phyloP scores from a whole-genome alignment of 1,284 basidiomycete species.

The Ustilago sp. region DNA sequence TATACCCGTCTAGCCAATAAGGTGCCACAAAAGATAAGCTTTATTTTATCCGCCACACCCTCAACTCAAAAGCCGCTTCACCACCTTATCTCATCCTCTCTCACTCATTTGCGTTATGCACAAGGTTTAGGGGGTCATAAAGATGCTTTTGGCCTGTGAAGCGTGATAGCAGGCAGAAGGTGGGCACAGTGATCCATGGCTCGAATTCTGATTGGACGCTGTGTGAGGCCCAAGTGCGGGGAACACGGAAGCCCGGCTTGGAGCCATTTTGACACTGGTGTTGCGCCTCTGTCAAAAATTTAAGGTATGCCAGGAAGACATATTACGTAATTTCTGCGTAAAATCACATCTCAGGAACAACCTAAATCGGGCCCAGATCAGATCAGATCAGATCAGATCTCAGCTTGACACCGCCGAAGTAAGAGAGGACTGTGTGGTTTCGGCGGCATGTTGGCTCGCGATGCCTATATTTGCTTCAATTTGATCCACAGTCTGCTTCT shows the following conservation, averaged over 20 bases:
- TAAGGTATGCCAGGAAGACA: conserved; percentile 2
- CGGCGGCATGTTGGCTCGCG: too few relatives aligned
- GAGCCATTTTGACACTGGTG: neutral
- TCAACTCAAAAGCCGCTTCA: conserved; percentile 4
- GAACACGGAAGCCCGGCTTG: neutral
- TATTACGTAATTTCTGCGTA: neutral
- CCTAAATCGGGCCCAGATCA: neutral
- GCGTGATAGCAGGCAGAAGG: neutral
- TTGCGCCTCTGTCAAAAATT: neutral
- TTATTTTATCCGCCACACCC: neutral
- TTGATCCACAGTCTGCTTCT: too few relatives aligned
- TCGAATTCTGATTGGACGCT: neutral
- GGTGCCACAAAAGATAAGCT: conserved; percentile 7
- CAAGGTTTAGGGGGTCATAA: neutral
- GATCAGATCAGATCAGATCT: neutral
- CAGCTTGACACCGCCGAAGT: neutral
- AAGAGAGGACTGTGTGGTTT: neutral
- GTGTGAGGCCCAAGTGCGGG: neutral
- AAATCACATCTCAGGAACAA: conserved; percentile 4
- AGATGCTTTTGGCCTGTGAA: neutral
- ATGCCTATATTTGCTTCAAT: too few relatives aligned
- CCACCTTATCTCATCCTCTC: neutral
- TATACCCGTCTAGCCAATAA: neutral
- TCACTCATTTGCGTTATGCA: neutral
- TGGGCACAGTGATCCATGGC: neutral